phyloP scores from a whole-genome alignment of 2,329 filamentous ascomycete genomes.

The Byssoonygena ceratinophila region DNA sequence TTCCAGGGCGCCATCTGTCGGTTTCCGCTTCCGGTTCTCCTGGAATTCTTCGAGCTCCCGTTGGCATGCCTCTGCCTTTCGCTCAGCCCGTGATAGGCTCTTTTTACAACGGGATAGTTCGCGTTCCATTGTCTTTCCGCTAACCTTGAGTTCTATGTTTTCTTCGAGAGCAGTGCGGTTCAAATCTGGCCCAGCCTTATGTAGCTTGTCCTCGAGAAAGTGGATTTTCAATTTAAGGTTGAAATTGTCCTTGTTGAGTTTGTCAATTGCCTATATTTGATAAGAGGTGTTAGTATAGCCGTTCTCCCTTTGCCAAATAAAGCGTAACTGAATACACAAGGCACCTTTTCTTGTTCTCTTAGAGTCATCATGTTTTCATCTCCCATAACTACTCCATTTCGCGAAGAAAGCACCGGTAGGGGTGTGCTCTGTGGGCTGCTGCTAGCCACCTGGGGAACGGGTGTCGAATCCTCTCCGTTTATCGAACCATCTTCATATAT shows the following conservation, averaged over 20 bases:
- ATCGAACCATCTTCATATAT: slow-evolving; percentile 55
- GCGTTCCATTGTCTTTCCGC: slow-evolving; percentile 77
- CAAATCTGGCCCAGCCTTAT: slow-evolving; percentile 78
- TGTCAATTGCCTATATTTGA: slow-evolving; percentile 58
- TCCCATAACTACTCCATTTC: slow-evolving; percentile 58
- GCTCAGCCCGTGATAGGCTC: slow-evolving; percentile 68
- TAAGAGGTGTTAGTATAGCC: background rate
- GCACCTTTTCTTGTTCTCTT: slow-evolving; percentile 70
- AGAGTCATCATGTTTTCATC: slow-evolving; percentile 81
- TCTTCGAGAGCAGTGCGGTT: slow-evolving; percentile 82
- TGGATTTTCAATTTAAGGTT: slow-evolving; percentile 94
- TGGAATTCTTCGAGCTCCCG: slow-evolving; percentile 73
- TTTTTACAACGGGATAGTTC: slow-evolving; percentile 83
- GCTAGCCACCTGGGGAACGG: slow-evolving; percentile 61
- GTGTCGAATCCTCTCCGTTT: slow-evolving; percentile 55
- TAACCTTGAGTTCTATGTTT: slow-evolving; percentile 91
- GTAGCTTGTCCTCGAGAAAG: slow-evolving; percentile 82
- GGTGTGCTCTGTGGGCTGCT: slow-evolving; percentile 80
- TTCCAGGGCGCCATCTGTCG: slow-evolving; percentile 59
- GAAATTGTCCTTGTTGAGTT: slow-evolving; percentile 97
- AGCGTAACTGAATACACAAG: background rate
- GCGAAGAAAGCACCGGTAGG: slow-evolving; percentile 56
- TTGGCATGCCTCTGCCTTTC: slow-evolving; percentile 73
- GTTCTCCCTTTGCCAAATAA: background rate
- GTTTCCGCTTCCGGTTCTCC: slow-evolving; percentile 66